Evolutionary conservation across 225 moss, liverwort and hornwort species (phyloP).

Genomic region (Lunularia cruciata): DNA sequence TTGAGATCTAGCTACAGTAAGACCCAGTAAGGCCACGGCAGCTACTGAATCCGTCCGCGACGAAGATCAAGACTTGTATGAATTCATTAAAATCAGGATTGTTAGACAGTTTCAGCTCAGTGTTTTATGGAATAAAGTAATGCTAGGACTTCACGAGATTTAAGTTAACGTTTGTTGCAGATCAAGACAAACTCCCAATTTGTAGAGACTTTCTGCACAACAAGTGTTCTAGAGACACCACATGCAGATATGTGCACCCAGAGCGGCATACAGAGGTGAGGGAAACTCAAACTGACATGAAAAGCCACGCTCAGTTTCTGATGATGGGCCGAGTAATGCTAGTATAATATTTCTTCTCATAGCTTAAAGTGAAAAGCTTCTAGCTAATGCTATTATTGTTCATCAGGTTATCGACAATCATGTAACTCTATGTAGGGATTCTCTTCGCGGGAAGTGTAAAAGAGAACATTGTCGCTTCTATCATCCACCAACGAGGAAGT

Average conservation of each 20-base stretch:
- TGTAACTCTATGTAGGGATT: constrained; percentile 53
- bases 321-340: not conserved
- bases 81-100: too few relatives aligned
- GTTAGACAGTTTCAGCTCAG: too few relatives aligned
- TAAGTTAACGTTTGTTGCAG: constrained; percentile 22
- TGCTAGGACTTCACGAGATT: too few relatives aligned
- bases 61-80: too few relatives aligned
- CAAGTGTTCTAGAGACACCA: constrained; percentile 47
- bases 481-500: constrained; percentile 47
- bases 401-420: constrained; percentile 52
- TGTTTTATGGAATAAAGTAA: too few relatives aligned
- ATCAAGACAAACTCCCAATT: constrained; percentile 52
- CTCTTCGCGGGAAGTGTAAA: constrained; percentile 50
- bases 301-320: not conserved
- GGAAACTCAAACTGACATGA: not conserved
- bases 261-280: constrained; percentile 51
- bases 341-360: too few relatives aligned
- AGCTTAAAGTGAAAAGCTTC: not conserved
- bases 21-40: too few relatives aligned
- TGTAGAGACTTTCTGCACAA: constrained; percentile 55
- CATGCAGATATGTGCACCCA: constrained; percentile 51
- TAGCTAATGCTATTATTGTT: constrained; percentile 16
- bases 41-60: too few relatives aligned
- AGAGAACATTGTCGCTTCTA: constrained; percentile 52
- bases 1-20: too few relatives aligned